A percentile compares a stretch with the other conserved stretches of the same genome.
These are phyloP conservation scores for Neopestalotiopsis rosae DNA, from an alignment of 2,329 filamentous ascomycete species.

Conservation along the genomic window DNA sequence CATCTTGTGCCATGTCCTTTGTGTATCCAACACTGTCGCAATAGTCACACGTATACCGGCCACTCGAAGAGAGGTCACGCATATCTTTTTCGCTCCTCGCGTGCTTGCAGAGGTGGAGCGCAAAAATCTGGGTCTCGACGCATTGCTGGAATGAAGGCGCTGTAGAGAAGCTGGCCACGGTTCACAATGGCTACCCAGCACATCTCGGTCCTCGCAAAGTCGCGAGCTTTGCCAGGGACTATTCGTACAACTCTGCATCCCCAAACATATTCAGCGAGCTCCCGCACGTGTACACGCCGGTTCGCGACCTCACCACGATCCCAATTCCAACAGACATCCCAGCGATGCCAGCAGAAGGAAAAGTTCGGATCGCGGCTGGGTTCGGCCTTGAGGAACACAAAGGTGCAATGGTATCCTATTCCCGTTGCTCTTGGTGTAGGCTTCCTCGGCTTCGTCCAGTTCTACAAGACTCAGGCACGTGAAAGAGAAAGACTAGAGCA, in stretches of 20 bases:
- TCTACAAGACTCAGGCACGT: conserved; percentile 74
- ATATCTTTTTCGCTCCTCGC: not conserved
- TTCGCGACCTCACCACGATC: conserved; percentile 34
- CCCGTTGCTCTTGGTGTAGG: conserved; percentile 85
- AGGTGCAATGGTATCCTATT: conserved; percentile 87
- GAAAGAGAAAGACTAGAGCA: conserved; percentile 58
- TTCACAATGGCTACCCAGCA: not conserved
- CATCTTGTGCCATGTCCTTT: not conserved
- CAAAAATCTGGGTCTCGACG: not conserved
- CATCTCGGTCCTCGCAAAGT: conserved; percentile 7
- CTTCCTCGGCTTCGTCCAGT: conserved; percentile 82
- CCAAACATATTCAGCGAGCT: conserved; percentile 24
- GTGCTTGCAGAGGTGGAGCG: not conserved
- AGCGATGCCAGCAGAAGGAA: conserved; percentile 42
- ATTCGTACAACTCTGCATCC: conserved; percentile 24
- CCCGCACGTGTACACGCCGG: conserved; percentile 27
- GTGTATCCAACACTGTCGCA: not conserved
- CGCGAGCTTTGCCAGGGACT: not conserved
- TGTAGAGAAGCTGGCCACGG: not conserved
- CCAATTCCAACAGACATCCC: conserved; percentile 49
- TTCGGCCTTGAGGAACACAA: conserved; percentile 55
- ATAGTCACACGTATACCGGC: not conserved
- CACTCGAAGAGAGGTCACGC: not conserved
- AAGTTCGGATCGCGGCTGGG: conserved; percentile 58
- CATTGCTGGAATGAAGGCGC: conserved; percentile 6